Base-by-base conservation (phyloP, 1,139 yeast genomes). In the Entelexis paramagnoliae region DNA sequence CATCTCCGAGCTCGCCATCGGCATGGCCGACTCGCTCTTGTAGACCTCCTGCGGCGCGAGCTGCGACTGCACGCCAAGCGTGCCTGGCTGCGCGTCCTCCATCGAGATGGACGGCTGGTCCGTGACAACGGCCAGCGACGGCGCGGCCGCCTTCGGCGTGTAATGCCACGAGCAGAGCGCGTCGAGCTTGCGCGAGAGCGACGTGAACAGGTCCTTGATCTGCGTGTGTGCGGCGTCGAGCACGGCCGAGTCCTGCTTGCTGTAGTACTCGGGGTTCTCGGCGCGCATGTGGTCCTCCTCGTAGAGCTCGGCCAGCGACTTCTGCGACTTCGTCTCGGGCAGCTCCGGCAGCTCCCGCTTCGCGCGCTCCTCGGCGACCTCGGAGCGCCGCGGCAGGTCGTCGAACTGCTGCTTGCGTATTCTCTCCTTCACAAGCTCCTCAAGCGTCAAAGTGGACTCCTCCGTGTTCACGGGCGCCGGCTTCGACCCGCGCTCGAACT, bases 1-100 rank as follows among this genome's bases (percentile, higher is more conserved):
- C 69, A 91, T 74, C 68, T 91, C 98, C 50, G 80, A 83, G 49
- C 88, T 81, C 60, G 80, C 81, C 59, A 88, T 76, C 54, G 79
- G 74, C 24, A 87, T 83, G 64, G 87, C 95, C 52, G 77, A 71
- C 48, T 74, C 76, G 24, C 82, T 73, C 63, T 75, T 78, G 68
- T 83, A 91, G n/a, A 91, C 75, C 69, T 91, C 98, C 69, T 91
- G 98, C 40, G 98, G 98, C 1, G 98, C 98, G 62, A 91, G 74
- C 49, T 84, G 77, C n/a, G 82, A 72, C 28, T 81, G 86, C 33
- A 78, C 71, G 2, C 93, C 78, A 69, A 85, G 75, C 43, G 89
- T 81, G 52, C 86, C 73, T 46, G 98, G 98, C 68, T 89, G 97
- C 1, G 96, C 93, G 64, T 91, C 98, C 69, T 91, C 98, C 95